A percentile compares a stretch with the other conserved stretches of the same genome.
Evolutionary conservation across 441 rosid genomes (phyloP).

Genomic region (Erodium trifolium): DNA sequence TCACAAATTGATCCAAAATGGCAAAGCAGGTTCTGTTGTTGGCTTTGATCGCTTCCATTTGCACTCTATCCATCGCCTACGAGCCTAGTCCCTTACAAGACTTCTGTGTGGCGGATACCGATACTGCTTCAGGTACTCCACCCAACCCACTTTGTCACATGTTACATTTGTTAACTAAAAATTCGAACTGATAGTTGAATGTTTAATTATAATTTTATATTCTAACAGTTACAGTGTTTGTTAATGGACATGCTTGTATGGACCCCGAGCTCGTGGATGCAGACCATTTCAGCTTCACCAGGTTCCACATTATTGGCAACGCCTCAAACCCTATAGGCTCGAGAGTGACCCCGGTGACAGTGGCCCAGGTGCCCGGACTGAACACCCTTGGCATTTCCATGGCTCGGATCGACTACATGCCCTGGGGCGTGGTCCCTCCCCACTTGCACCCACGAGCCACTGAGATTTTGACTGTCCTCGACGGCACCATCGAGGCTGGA

Average conservation of each 20-base stretch:
- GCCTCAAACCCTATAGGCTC: slow-evolving; percentile 15
- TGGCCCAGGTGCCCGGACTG: slow-evolving; percentile 13
- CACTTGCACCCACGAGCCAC: slow-evolving; percentile 17
- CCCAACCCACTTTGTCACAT: too few species aligned
- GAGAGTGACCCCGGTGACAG: slow-evolving; percentile 8
- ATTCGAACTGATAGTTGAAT: too few species aligned
- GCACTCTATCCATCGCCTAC: slow-evolving; percentile 5
- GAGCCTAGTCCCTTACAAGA: slow-evolving; percentile 23
- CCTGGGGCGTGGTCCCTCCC: slow-evolving; percentile 15
- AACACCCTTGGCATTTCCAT: slow-evolving; percentile 20
- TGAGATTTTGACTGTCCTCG: slow-evolving; percentile 19
- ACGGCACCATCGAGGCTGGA: slow-evolving; percentile 12
- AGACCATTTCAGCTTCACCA: slow-evolving; percentile 16
- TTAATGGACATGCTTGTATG: slow-evolving; percentile 12
- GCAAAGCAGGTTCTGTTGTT: slow-evolving; percentile 10
- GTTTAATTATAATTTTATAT: too few species aligned
- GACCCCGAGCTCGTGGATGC: slow-evolving; percentile 7
- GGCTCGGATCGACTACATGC: slow-evolving; percentile 17
- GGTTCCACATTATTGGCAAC: slow-evolving; percentile 5
- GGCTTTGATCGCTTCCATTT: neutral
- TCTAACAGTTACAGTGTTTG: neutral
- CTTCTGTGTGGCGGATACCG: slow-evolving; percentile 22
- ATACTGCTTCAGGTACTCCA: slow-evolving; percentile 4
- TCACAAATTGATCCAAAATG: slow-evolving; percentile 11
- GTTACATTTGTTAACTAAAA: neutral